Conservation (phyloP, 2,329 filamentous ascomycete species). For the Pleomassaria siparia region DNA sequence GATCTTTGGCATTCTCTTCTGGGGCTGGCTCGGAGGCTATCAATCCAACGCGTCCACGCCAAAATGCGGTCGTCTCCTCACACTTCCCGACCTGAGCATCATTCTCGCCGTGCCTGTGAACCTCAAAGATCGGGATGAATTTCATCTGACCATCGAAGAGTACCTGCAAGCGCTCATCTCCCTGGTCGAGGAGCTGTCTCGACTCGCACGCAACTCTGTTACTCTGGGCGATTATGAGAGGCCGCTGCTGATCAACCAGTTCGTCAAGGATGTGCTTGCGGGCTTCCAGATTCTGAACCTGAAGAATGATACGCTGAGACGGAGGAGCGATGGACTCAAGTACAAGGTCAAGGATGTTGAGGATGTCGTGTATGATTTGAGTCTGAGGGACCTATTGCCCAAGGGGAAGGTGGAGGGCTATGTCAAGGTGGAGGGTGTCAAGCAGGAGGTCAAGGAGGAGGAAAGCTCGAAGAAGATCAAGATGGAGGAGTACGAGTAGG, state of each 20-base stretch:
- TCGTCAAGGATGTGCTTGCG: constrained; percentile 92
- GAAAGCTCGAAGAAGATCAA: background rate
- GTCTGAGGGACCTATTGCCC: constrained; percentile 74
- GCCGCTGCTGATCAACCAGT: constrained; percentile 83
- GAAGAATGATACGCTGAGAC: constrained; percentile 90
- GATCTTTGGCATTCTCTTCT: constrained; percentile 61
- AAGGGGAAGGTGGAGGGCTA: constrained; percentile 24
- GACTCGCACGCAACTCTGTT: constrained; percentile 91
- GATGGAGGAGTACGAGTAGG: no score
- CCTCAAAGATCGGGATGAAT: constrained; percentile 82
- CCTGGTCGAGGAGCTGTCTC: constrained; percentile 85
- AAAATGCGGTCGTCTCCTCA: constrained; percentile 68
- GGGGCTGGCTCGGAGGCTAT: constrained; percentile 80
- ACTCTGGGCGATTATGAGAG: constrained; percentile 85
- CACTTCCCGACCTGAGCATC: constrained; percentile 82
- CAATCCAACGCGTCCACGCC: constrained; percentile 53
- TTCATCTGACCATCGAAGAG: constrained; percentile 96
- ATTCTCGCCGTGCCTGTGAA: constrained; percentile 89
- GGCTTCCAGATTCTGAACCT: constrained; percentile 97
- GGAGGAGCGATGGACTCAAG: constrained; percentile 90
- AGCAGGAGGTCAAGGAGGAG: no score
- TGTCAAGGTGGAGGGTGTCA: no score
- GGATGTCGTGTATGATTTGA: constrained; percentile 95
- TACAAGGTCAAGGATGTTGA: constrained; percentile 98
- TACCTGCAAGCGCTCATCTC: constrained; percentile 87